Evolutionary conservation across 805 yeast genomes (phyloP), one percentile per base, ranked within the genome.

Genomic region (Starmerella powellii): DNA sequence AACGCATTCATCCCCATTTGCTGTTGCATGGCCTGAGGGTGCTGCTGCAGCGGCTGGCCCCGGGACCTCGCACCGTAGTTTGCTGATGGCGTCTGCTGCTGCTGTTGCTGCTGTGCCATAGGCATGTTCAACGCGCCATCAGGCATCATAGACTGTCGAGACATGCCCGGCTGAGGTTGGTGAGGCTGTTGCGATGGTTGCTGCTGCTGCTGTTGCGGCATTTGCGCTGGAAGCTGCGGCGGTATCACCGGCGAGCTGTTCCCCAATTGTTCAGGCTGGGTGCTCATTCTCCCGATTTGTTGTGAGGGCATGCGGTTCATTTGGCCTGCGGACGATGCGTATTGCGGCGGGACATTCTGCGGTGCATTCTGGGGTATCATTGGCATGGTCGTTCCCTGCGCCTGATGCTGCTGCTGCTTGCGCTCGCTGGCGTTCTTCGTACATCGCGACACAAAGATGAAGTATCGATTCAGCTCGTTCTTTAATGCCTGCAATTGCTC

Each of bases 381-480:
- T 8, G 31, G 31, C 31, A 28, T 28, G 10, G 10, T 8, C 31
- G 31, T 5, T 11, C 10, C 10, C 27, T 24, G 27, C 27, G 27
- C 27, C 11, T 8, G 34, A 4, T 15, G 28, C n/a, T 18, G 16
- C 16, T 36, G 35, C 31, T 28, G 39, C 43, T 40, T 38, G 36
- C 40, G 33, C 24, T 47, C 48, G 5, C 32, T 13, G 3, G 54
- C 49, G 16, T 29, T 11, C 28, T 33, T 40, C 27, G 44, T 41
- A 31, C 52, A 37, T 6, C 79, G 83, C 46, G 76, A 74, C 49
- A 85, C 85, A 59, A 74, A 80, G 40, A 74, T 75, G 63, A 80
- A 76, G 56, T 80, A 85, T 56, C 77, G 74, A 42, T 77, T 80
- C 43, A 82, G 76, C 53, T 85, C 93, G 36, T 68, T 63, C 47